Conservation (phyloP, 352 stramenopile species). For the Pythium sukuiense region DNA sequence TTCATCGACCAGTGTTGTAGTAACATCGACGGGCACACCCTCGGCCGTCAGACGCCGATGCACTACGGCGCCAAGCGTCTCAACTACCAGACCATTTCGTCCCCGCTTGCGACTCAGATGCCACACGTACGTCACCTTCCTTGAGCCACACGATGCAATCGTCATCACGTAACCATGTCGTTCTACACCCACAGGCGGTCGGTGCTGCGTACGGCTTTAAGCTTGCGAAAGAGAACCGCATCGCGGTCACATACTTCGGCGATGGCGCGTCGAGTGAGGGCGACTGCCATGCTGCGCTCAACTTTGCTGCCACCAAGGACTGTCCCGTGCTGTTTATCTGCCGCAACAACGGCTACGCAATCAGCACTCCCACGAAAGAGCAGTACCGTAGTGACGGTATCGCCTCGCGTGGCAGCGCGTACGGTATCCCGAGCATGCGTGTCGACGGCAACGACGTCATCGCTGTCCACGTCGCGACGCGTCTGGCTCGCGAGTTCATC, state of each 20-base stretch:
- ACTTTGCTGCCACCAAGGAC: conserved; percentile 96
- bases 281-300: conserved; percentile 97
- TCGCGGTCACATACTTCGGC: conserved; percentile 96
- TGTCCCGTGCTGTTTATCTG: conserved; percentile 97
- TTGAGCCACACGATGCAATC: not conserved
- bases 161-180: not conserved
- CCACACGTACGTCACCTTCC: conserved; percentile 65
- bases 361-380: conserved; percentile 94
- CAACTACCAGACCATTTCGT: conserved; percentile 98
- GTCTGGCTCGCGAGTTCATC: conserved; percentile 89
- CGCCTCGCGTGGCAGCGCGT: conserved; percentile 91
- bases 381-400: conserved; percentile 98
- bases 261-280: conserved; percentile 96
- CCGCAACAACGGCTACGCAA: conserved; percentile 99
- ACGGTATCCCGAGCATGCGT: conserved; percentile 96
- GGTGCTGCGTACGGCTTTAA: conserved; percentile 97
- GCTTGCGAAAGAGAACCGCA: conserved; percentile 87
- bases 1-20: conserved; percentile 97
- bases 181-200: conserved; percentile 72
- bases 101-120: conserved; percentile 96
- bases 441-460: conserved; percentile 98
- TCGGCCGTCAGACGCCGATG: conserved; percentile 98
- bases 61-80: conserved; percentile 96
- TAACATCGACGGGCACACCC: conserved; percentile 95
- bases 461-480: conserved; percentile 93